Conservation (phyloP, 768 basidiomycete genomes). For the Suillus weaverae region DNA sequence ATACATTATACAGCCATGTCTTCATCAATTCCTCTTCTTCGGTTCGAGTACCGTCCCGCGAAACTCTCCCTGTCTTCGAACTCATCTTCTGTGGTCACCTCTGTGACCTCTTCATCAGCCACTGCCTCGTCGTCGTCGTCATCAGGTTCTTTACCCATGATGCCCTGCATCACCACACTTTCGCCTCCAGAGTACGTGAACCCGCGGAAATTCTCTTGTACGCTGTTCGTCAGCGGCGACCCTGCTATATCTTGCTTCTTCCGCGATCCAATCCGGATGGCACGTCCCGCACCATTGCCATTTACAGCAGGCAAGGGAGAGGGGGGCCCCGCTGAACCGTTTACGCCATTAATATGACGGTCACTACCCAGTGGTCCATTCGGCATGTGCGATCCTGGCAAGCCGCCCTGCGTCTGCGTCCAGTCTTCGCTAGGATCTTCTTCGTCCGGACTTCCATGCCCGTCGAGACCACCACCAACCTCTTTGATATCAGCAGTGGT, state of each 20-base stretch:
- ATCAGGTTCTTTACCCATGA: conserved; percentile 33
- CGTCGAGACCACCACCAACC: conserved; percentile 54
- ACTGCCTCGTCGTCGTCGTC: conserved; percentile 42
- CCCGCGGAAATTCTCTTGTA: conserved; percentile 96
- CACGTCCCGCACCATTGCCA: conserved; percentile 23
- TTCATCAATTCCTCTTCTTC: conserved; percentile 45
- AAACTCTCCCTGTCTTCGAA: conserved; percentile 62
- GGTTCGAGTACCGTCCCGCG: conserved; percentile 70
- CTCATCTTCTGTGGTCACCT: conserved; percentile 72
- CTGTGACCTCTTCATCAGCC: conserved; percentile 50
- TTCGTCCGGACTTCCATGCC: conserved; percentile 45
- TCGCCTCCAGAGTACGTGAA: conserved; percentile 87
- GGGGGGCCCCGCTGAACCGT: conserved; percentile 9
- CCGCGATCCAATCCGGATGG: conserved; percentile 54
- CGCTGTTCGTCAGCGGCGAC: conserved; percentile 82
- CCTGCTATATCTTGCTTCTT: conserved; percentile 47
- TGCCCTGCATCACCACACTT: conserved; percentile 51
- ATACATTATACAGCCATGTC: conserved; percentile 31
- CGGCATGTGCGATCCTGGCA: conserved; percentile 52
- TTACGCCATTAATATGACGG: conserved; percentile 20
- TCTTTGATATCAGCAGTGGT: conserved; percentile 88
- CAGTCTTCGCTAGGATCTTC: conserved; percentile 71
- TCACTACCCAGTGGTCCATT: conserved; percentile 80
- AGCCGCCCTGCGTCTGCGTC: conserved; percentile 43
- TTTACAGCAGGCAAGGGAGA: conserved; percentile 15